A percentile compares a stretch with the other conserved stretches of the same genome.
Conservation (phyloP, 2,329 filamentous ascomycete species). For the Sordariomycetes sp. region DNA sequence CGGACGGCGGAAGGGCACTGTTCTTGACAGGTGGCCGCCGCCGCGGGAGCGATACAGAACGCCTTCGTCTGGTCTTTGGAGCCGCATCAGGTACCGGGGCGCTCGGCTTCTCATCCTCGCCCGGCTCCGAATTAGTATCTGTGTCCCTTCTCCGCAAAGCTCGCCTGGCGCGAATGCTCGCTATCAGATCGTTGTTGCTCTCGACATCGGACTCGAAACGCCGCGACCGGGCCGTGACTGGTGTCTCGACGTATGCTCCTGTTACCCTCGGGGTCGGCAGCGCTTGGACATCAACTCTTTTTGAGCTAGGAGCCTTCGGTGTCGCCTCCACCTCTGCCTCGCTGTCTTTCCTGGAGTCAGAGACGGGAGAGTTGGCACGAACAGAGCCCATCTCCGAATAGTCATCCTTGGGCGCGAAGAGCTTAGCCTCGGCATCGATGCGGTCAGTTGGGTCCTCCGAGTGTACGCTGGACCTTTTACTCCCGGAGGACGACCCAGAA, state of each 20-base stretch:
- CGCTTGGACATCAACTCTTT: conserved; percentile 32
- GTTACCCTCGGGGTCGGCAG: conserved; percentile 45
- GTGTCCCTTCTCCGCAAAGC: conserved; percentile 13
- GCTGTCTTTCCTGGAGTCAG: conserved; percentile 6
- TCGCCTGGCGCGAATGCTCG: too few species aligned
- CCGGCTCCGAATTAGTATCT: conserved; percentile 18
- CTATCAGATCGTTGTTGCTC: neutral
- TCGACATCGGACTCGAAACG: neutral
- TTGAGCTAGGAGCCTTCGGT: conserved; percentile 27
- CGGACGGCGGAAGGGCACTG: conserved; percentile 42
- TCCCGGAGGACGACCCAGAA: conserved; percentile 31
- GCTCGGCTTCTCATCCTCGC: conserved; percentile 3
- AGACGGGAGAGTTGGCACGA: conserved; percentile 34
- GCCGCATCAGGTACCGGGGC: conserved; percentile 6
- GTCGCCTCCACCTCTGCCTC: conserved; percentile 32
- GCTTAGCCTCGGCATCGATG: conserved; percentile 45
- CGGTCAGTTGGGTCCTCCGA: conserved; percentile 50
- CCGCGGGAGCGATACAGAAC: conserved; percentile 30
- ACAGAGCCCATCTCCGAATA: conserved; percentile 47
- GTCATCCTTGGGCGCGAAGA: conserved; percentile 46
- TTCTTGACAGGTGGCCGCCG: conserved; percentile 39
- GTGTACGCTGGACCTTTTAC: conserved; percentile 37
- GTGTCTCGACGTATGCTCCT: conserved; percentile 49
- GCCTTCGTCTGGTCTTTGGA: conserved; percentile 15
- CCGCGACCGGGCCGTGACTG: conserved; percentile 20